Conservation (phyloP, 1,284 basidiomycete genomes). For the Schizophyllum amplum region DNA sequence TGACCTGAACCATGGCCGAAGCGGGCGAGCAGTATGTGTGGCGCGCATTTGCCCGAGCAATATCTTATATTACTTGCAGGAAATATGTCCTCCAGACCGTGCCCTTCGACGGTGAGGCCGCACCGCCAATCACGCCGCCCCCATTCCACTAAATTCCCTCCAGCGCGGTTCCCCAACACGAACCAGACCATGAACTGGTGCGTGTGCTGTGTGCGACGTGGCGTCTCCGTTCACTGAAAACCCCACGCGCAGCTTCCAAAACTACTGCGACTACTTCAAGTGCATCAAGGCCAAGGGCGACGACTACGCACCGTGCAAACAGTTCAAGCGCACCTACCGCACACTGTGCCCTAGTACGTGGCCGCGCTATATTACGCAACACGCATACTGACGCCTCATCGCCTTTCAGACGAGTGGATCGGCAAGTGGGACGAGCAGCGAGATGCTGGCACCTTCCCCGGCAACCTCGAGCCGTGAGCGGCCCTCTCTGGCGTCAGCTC, state of each 20-base stretch:
- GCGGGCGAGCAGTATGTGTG: conserved; percentile 39
- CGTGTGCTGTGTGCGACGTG: conserved; percentile 15
- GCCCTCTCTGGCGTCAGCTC: no score
- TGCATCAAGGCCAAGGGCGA: conserved; percentile 97
- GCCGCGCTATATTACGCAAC: conserved; percentile 5
- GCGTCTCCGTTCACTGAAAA: conserved; percentile 1
- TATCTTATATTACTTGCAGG: conserved; percentile 29
- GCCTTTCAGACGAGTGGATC: conserved; percentile 75
- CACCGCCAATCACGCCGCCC: background rate
- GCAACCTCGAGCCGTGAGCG: conserved; percentile 55
- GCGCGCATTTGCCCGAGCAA: background rate
- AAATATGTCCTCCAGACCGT: conserved; percentile 83
- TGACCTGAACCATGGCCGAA: conserved; percentile 55
- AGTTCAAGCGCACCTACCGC: conserved; percentile 96
- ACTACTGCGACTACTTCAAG: conserved; percentile 97
- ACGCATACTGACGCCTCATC: conserved; percentile 5
- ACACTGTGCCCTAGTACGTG: conserved; percentile 95
- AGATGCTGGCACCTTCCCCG: conserved; percentile 88
- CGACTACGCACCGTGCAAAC: conserved; percentile 96
- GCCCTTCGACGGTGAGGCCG: conserved; percentile 57
- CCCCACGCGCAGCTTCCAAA: conserved; percentile 66
- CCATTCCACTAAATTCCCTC: background rate
- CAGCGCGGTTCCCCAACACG: conserved; percentile 84
- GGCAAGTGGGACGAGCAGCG: conserved; percentile 86
- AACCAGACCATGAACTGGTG: conserved; percentile 96